Conservation (phyloP, 305 asterid species). For the Fraxinus ornus region DNA sequence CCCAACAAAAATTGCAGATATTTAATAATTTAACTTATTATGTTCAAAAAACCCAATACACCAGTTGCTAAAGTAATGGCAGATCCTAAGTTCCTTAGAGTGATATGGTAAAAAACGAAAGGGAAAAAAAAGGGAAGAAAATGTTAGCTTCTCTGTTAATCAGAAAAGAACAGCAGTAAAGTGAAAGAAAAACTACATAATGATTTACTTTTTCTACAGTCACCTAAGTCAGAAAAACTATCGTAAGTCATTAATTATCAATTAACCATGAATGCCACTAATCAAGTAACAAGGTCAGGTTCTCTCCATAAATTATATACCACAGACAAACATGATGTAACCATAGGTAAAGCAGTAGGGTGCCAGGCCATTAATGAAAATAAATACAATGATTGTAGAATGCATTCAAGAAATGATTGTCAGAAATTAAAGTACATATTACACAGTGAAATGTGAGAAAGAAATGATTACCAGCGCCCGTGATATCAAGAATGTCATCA, state of each 20-base stretch:
- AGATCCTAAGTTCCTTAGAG: neutral
- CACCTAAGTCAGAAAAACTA: neutral
- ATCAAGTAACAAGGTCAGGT: neutral
- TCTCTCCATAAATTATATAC: neutral
- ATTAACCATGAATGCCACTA: neutral
- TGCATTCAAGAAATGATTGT: neutral
- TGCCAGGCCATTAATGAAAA: constrained; percentile 3
- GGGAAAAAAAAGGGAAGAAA: neutral
- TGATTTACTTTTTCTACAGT: neutral
- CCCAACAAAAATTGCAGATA: constrained; percentile 7
- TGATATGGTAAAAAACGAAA: neutral
- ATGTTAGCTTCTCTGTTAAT: neutral
- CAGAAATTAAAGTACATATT: neutral
- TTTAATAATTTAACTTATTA: neutral
- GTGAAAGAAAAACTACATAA: neutral
- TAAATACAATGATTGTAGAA: neutral
- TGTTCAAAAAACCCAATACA: neutral
- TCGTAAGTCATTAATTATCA: neutral
- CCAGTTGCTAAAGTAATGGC: neutral
- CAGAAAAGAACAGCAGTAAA: neutral
- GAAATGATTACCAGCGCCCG: constrained; percentile 81
- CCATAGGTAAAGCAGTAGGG: neutral
- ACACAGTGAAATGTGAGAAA: constrained; percentile 4
- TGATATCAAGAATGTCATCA: constrained; percentile 93
- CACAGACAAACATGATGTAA: neutral